Percentiles rank a stretch among this genome's conserved stretches.
phyloP scores from a whole-genome alignment of 768 basidiomycete genomes.

The Russula sp. region DNA sequence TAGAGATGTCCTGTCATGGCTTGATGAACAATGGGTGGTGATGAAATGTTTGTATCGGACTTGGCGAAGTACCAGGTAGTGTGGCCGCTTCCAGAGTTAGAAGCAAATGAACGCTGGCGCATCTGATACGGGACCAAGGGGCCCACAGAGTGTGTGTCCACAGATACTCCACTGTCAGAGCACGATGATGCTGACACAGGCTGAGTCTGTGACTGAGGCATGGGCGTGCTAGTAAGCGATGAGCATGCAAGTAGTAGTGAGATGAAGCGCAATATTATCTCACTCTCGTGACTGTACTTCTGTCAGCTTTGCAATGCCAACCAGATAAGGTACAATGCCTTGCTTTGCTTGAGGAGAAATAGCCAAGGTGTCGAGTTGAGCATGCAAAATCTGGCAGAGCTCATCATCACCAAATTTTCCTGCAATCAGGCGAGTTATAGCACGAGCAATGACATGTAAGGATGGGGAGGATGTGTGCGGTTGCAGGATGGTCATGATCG shows the following conservation, averaged over 20 bases:
- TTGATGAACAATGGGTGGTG: background rate
- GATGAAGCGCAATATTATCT: background rate
- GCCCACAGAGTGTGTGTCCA: background rate
- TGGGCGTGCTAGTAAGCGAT: background rate
- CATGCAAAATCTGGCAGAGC: background rate
- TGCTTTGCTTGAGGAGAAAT: conserved; percentile 9
- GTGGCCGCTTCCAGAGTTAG: too few relatives aligned
- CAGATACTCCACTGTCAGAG: background rate
- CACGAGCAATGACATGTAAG: background rate
- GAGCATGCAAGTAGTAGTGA: background rate
- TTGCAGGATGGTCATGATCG: background rate
- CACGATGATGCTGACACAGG: too few relatives aligned
- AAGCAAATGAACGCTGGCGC: too few relatives aligned
- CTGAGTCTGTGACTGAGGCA: background rate
- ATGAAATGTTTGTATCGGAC: background rate
- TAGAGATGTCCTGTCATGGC: conserved; percentile 1
- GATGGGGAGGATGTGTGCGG: conserved; percentile 5
- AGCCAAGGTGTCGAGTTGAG: background rate
- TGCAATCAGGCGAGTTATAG: background rate
- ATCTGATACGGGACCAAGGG: too few relatives aligned
- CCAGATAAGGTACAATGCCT: background rate
- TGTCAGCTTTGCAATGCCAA: background rate
- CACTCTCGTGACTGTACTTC: background rate
- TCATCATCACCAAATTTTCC: background rate
- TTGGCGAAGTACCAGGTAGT: too few relatives aligned